These are phyloP conservation scores for Kalanchoe fedtschenkoi DNA, from an alignment of 164 flowering plant genomes.

Conservation along the genomic window DNA sequence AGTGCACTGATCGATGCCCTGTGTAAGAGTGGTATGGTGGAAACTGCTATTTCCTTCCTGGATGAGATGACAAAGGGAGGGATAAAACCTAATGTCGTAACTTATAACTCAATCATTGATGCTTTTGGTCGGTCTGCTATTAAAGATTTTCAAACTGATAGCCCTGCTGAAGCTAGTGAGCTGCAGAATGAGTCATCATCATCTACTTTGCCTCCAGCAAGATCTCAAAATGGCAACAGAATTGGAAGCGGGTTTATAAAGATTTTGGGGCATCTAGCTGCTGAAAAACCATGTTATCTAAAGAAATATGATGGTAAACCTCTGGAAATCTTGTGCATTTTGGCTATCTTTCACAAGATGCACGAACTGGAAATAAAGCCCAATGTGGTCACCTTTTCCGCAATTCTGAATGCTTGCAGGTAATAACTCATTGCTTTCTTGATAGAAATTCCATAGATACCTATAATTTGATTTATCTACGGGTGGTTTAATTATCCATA, in stretches of 20 bases:
- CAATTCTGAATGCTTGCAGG: constrained; percentile 99
- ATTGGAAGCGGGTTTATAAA: constrained; percentile 40
- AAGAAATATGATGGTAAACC: constrained; percentile 28
- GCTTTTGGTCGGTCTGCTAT: constrained; percentile 64
- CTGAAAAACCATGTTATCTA: constrained; percentile 27
- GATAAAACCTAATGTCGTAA: constrained; percentile 85
- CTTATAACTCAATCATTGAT: constrained; percentile 93
- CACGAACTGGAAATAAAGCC: constrained; percentile 86
- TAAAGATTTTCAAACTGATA: constrained; percentile 18
- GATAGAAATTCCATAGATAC: background rate
- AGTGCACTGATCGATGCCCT: constrained; percentile 84
- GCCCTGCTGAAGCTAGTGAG: constrained; percentile 13
- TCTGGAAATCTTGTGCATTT: constrained; percentile 54
- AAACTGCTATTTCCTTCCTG: constrained; percentile 64
- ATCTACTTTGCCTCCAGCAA: constrained; percentile 6
- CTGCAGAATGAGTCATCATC: constrained; percentile 21
- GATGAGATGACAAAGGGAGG: constrained; percentile 91
- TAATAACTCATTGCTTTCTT: constrained; percentile 14
- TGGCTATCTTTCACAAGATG: constrained; percentile 80
- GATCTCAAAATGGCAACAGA: constrained; percentile 9
- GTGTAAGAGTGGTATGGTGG: constrained; percentile 86
- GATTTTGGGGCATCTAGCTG: constrained; percentile 54
- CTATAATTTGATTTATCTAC: background rate
- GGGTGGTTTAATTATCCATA: background rate
- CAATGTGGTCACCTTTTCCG: constrained; percentile 96